A percentile compares a stretch with the other conserved stretches of the same genome.
phyloP scores from a whole-genome alignment of 1,284 basidiomycete species.

The Sparassis latifolia region DNA sequence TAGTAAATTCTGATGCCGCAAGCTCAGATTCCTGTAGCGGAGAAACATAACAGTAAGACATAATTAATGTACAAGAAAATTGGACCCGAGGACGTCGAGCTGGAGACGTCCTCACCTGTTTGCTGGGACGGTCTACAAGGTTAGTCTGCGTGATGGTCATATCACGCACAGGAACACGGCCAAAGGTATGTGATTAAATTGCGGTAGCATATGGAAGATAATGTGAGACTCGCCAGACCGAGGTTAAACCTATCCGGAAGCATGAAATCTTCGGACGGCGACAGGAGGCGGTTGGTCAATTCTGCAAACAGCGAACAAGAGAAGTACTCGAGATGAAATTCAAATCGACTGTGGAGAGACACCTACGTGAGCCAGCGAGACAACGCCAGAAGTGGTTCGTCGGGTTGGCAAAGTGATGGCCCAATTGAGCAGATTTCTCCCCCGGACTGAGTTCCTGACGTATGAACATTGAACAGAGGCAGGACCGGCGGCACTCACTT shows the following conservation, averaged over 20 bases:
- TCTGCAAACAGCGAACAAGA: slow-evolving; percentile 4
- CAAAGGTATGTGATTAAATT: background rate
- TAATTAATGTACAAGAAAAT: background rate
- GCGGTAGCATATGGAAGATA: background rate
- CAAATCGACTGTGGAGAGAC: background rate
- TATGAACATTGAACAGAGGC: too few relatives aligned
- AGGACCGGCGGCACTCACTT: slow-evolving; percentile 16
- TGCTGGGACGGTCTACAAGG: slow-evolving; percentile 22
- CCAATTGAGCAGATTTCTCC: slow-evolving; percentile 48
- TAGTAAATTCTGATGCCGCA: slow-evolving; percentile 15
- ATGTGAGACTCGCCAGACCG: slow-evolving; percentile 16
- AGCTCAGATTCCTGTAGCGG: slow-evolving; percentile 20
- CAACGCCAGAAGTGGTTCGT: slow-evolving; percentile 67
- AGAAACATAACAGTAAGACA: background rate
- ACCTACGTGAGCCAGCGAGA: slow-evolving; percentile 45
- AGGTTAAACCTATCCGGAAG: slow-evolving; percentile 18
- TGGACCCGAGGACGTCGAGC: background rate
- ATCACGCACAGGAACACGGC: background rate
- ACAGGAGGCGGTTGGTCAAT: slow-evolving; percentile 16
- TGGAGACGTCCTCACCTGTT: slow-evolving; percentile 13
- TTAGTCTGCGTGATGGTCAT: slow-evolving; percentile 17
- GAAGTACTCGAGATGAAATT: background rate
- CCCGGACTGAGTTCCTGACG: slow-evolving; percentile 39
- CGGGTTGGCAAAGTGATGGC: slow-evolving; percentile 68
- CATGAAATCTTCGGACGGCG: slow-evolving; percentile 19